A percentile compares a stretch with the other conserved stretches of the same genome.
These are phyloP conservation scores for Oxyria digyna DNA, from an alignment of 148 eudicot genomes.

Conservation along the genomic window DNA sequence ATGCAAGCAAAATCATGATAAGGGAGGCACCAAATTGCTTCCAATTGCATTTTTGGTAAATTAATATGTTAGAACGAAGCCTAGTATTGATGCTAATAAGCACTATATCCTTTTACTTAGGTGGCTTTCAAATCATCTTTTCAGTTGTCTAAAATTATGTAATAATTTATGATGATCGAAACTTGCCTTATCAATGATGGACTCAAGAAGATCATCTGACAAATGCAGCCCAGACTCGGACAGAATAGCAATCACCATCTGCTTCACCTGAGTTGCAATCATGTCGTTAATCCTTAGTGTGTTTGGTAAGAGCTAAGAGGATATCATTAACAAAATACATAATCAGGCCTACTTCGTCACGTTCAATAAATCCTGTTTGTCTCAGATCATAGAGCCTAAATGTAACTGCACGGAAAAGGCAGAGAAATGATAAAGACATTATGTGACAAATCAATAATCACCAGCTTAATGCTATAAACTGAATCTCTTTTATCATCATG, in stretches of 20 bases:
- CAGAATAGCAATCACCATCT: slow-evolving; percentile 81
- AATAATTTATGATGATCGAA: not conserved
- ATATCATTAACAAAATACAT: not conserved
- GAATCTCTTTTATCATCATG: not conserved
- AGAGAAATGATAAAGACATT: not conserved
- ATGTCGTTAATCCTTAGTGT: not conserved
- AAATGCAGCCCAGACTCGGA: slow-evolving; percentile 60
- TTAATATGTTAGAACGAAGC: not conserved
- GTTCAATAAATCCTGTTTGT: slow-evolving; percentile 88
- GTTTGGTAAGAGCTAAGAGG: not conserved
- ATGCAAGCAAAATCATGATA: not conserved
- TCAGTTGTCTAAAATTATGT: not conserved
- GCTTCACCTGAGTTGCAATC: slow-evolving; percentile 57
- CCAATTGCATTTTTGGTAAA: not conserved
- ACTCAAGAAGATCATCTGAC: slow-evolving; percentile 70
- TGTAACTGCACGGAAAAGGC: slow-evolving; percentile 47
- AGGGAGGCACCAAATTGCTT: not conserved
- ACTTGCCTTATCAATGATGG: slow-evolving; percentile 66
- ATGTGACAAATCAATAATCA: not conserved
- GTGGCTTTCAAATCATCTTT: too few species aligned
- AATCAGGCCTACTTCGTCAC: slow-evolving; percentile 76
- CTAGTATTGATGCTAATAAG: not conserved
- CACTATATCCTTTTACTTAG: too few species aligned
- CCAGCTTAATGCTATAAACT: not conserved
- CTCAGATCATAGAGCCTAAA: slow-evolving; percentile 89